Evolutionary conservation across 2,329 filamentous ascomycete genomes (phyloP).

Genomic region (Phialocephala sp.): DNA sequence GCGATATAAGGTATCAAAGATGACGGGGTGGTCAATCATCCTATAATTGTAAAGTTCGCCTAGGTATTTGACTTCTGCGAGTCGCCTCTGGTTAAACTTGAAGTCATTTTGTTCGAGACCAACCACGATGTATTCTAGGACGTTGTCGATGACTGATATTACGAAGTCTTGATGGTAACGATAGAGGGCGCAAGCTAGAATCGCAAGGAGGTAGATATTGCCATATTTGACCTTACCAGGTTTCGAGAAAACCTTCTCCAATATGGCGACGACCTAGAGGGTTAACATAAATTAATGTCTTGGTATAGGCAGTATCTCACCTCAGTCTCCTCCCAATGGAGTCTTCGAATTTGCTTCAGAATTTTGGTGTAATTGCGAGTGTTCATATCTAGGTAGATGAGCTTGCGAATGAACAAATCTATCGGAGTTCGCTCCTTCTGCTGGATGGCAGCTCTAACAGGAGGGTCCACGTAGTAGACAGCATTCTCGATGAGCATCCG

Average conservation of each 20-base stretch:
- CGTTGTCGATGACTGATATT: slow-evolving; percentile 87
- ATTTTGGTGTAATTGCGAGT: slow-evolving; percentile 94
- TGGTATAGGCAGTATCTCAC: neutral
- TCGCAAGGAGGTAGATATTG: slow-evolving; percentile 91
- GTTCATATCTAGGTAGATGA: slow-evolving; percentile 92
- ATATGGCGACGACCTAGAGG: slow-evolving; percentile 40
- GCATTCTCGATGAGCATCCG: slow-evolving; percentile 99
- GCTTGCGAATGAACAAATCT: slow-evolving; percentile 89
- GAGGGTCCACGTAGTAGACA: slow-evolving; percentile 96
- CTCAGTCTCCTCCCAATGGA: slow-evolving; percentile 96
- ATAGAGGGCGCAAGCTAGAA: slow-evolving; percentile 85
- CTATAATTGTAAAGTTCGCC: slow-evolving; percentile 98
- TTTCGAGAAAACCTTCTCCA: slow-evolving; percentile 90
- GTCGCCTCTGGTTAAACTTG: slow-evolving; percentile 92
- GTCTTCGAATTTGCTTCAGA: slow-evolving; percentile 88
- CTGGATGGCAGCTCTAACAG: slow-evolving; percentile 89
- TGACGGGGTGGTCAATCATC: slow-evolving; percentile 91
- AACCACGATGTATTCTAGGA: slow-evolving; percentile 85
- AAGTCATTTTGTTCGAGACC: slow-evolving; percentile 97
- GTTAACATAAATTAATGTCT: neutral
- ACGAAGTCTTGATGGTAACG: slow-evolving; percentile 92
- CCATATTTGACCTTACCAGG: slow-evolving; percentile 97
- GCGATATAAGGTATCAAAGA: slow-evolving; percentile 95
- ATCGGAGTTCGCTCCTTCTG: slow-evolving; percentile 95
- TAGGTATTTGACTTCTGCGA: slow-evolving; percentile 95